A percentile compares a stretch with the other conserved stretches of the same genome.
These are phyloP conservation scores for Melanopsichium pennsylvanicum DNA, from an alignment of 1,284 basidiomycete genomes.

Conservation along the genomic window DNA sequence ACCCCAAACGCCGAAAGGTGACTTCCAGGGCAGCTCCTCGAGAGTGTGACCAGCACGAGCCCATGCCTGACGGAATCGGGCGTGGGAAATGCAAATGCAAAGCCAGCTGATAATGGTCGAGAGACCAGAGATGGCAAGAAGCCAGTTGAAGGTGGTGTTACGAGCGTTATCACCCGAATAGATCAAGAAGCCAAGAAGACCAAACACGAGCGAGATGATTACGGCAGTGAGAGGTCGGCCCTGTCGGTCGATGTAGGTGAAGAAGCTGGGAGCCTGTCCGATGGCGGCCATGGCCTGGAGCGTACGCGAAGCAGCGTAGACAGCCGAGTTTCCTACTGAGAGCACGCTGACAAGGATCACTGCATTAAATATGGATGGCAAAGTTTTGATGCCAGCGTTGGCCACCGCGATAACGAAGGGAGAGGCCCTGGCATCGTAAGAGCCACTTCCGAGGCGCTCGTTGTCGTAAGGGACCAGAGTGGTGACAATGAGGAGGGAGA, in stretches of 20 bases:
- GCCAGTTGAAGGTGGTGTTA: conserved; percentile 67
- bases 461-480: conserved; percentile 68
- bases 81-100: conserved; percentile 59
- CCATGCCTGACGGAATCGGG: conserved; percentile 73
- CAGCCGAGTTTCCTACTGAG: conserved; percentile 66
- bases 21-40: conserved; percentile 69
- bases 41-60: conserved; percentile 68
- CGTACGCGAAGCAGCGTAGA: conserved; percentile 67
- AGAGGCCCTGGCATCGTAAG: conserved; percentile 67
- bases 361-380: conserved; percentile 69
- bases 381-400: conserved; percentile 66
- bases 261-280: conserved; percentile 68
- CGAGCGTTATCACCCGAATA: conserved; percentile 65
- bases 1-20: conserved; percentile 68
- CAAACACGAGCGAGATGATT: conserved; percentile 53
- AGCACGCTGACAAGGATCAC: conserved; percentile 67
- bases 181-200: conserved; percentile 63
- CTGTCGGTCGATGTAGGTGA: conserved; percentile 69
- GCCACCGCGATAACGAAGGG: conserved; percentile 70
- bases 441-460: conserved; percentile 49
- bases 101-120: conserved; percentile 69
- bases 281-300: conserved; percentile 63
- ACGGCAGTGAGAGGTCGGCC: conserved; percentile 69
- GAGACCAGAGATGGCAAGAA: conserved; percentile 69
- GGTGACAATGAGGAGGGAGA: conserved; percentile 72